Conservation (phyloP, 306 rosid species). For the Rosa chinensis region DNA sequence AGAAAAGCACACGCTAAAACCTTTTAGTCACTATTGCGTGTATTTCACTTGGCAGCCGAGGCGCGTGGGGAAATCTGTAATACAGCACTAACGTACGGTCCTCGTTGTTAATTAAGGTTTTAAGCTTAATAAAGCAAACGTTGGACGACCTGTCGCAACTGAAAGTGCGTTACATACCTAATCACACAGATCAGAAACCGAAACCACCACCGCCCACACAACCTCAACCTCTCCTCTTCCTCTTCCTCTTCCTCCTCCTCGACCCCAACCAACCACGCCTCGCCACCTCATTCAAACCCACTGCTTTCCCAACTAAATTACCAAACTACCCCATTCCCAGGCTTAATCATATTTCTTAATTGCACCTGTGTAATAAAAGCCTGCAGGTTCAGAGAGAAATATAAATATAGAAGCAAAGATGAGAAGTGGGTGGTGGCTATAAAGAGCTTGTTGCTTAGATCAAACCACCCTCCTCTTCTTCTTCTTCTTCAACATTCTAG, state of each 20-base stretch:
- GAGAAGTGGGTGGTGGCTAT: conserved; percentile 21
- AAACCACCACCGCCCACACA: neutral
- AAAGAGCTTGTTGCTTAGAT: conserved; percentile 25
- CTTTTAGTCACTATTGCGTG: neutral
- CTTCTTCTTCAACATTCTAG: conserved; percentile 1
- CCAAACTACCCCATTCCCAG: conserved; percentile 13
- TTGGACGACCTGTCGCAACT: conserved; percentile 21
- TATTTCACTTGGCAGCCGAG: neutral
- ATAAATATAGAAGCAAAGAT: neutral
- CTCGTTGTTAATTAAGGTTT: neutral
- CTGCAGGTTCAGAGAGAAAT: neutral
- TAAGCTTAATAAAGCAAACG: neutral
- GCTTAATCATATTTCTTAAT: neutral
- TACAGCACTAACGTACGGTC: conserved; percentile 15
- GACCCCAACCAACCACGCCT: conserved; percentile 25
- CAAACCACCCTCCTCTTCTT: neutral
- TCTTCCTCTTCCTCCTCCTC: conserved; percentile 15
- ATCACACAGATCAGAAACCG: neutral
- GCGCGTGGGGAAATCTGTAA: conserved; percentile 11
- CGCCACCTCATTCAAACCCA: conserved; percentile 34
- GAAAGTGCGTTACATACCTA: conserved; percentile 34
- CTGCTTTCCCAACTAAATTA: neutral
- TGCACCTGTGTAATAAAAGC: conserved; percentile 1
- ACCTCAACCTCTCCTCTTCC: conserved; percentile 4
- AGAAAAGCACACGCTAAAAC: neutral